Conservation (phyloP, 139 green algal species). For the Haematococcus sp. region DNA sequence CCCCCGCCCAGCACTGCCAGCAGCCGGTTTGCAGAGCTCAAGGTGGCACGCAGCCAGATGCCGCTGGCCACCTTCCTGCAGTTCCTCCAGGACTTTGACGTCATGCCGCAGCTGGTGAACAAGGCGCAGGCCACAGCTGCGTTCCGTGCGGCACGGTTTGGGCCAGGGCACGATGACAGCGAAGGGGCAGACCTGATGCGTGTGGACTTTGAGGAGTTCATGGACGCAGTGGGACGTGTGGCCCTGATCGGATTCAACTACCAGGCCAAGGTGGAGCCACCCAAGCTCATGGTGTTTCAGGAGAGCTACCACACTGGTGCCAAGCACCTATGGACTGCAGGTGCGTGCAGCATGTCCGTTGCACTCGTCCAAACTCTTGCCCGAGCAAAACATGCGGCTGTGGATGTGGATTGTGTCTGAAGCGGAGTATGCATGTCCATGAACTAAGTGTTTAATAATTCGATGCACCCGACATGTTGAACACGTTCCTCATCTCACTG, state of each 20-base stretch:
- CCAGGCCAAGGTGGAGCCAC: neutral
- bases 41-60: conserved; percentile 5
- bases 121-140: conserved; percentile 17
- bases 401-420: too few relatives aligned
- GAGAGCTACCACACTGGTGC: conserved; percentile 10
- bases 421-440: neutral
- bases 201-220: conserved; percentile 21
- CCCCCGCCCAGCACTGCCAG: neutral
- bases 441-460: neutral
- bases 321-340: conserved; percentile 12
- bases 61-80: conserved; percentile 19
- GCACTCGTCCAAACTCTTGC: too few relatives aligned
- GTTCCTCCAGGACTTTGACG: conserved; percentile 30
- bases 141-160: conserved; percentile 12
- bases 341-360: neutral
- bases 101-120: conserved; percentile 20
- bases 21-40: neutral
- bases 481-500: neutral
- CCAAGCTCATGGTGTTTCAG: neutral
- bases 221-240: conserved; percentile 8
- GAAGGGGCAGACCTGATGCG: neutral
- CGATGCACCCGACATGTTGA: neutral
- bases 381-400: too few relatives aligned
- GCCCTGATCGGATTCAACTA: conserved; percentile 20
- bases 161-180: neutral